phyloP scores from a whole-genome alignment of 2,329 filamentous ascomycete genomes.

The Beauveria sp. region DNA sequence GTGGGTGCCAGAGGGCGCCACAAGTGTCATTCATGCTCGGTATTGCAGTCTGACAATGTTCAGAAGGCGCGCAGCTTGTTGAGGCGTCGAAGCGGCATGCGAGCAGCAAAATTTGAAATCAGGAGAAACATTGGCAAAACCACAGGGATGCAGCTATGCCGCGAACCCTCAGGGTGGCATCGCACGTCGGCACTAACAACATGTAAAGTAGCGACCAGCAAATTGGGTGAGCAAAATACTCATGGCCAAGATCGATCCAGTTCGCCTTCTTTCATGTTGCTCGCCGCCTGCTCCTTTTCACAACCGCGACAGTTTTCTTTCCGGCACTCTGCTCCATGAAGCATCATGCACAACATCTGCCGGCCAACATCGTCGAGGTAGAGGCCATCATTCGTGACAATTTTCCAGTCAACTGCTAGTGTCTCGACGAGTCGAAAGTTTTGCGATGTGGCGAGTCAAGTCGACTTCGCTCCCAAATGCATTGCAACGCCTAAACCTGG shows the following conservation, averaged over 20 bases:
- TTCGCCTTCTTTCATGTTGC: not conserved
- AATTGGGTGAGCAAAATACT: not conserved
- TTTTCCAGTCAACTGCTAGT: not conserved
- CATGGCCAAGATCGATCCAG: not conserved
- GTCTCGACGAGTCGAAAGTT: not conserved
- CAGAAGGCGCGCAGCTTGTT: constrained; percentile 1
- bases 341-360: too few species aligned
- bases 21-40: not conserved
- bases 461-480: not conserved
- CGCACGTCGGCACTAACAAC: not conserved
- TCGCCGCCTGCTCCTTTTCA: too few species aligned
- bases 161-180: not conserved
- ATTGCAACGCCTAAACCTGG: constrained; percentile 8
- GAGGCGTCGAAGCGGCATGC: not conserved
- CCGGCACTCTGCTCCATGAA: too few species aligned
- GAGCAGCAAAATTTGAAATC: not conserved
- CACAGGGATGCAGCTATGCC: not conserved
- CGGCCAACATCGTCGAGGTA: not conserved
- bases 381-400: not conserved
- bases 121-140: not conserved
- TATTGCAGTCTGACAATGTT: not conserved
- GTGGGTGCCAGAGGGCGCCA: constrained; percentile 3
- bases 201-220: not conserved
- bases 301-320: too few species aligned
- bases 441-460: not conserved